Evolutionary conservation across 1,284 basidiomycete genomes (phyloP), one percentile per base, ranked within the genome.

Genomic region (Malassezia globosa): DNA sequence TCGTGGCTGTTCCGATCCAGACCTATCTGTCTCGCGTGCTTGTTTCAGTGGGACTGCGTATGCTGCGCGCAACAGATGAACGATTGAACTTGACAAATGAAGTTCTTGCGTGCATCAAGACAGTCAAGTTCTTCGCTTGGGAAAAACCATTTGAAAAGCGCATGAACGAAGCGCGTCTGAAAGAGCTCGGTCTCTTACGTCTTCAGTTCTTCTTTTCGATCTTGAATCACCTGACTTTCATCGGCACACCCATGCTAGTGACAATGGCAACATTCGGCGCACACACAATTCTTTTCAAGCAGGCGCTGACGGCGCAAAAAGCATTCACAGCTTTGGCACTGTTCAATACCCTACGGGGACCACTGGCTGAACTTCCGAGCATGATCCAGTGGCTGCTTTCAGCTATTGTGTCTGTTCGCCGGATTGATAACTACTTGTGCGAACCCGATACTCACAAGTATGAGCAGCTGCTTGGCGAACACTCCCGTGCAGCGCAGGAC

Each of bases 221-320:
- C 5, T 55, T 74, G 26, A 68, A 68, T 23, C 72, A 73, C 14
- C 55, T 75, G 11, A 57, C 75, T 38, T 72, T 74, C 16, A 74
- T 66, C 43, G 78, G 84, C 29, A 82, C 84, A 0, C 72, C 82
- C 4, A 55, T 80, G 29, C 55, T 76, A 11, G 80, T 79, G 13
- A 85, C 84, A 78, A 63, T 80, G 29, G 75, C 77, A 16, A 83
- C 83, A 0, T 85, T 80, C 64, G 76, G 77, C 6, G 77, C 79
- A 27, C 83, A 79, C 60, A 78, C 77, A 11, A 54, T 75, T 2
- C 62, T 78, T 7, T 72, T 77, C 64, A 73, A 75, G 55, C 58
- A 72, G 53, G 64, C 73, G 23, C 65, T 79, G 7, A 75, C 75
- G 1, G 77, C 74, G 16, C 69, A 75, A 39, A 72, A 69, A n/a